Evolutionary conservation across 2,329 filamentous ascomycete species (phyloP).

Genomic region (Monilinia fructicola): DNA sequence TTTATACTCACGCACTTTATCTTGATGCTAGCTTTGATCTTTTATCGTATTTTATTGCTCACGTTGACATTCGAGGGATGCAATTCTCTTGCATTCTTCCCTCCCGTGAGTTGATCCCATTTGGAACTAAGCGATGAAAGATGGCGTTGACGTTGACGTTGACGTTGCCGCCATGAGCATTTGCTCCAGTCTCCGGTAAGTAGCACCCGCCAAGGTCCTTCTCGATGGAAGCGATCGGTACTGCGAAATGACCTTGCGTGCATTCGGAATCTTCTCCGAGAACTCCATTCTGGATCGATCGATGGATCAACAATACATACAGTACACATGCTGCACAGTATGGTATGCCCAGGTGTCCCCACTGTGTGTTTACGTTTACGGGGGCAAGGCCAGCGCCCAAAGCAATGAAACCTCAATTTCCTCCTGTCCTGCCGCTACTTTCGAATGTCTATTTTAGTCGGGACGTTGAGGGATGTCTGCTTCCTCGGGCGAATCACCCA

Average conservation of each 20-base stretch:
- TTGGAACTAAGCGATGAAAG: background rate
- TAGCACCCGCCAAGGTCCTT: background rate
- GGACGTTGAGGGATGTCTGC: background rate
- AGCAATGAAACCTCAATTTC: no score
- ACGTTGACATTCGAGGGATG: background rate
- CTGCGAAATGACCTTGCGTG: background rate
- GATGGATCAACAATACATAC: background rate
- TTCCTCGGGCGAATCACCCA: background rate
- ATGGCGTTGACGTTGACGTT: no score
- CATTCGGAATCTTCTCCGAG: background rate
- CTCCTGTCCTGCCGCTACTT: background rate
- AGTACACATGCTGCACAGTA: no score
- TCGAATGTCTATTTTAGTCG: background rate
- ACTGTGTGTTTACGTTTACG: no score
- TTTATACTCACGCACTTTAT: background rate
- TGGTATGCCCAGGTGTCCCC: no score
- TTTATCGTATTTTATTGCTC: background rate
- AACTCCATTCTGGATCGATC: slow-evolving; percentile 2
- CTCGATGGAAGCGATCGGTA: background rate
- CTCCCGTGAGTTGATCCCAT: background rate
- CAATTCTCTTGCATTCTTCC: background rate
- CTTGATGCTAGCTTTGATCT: background rate
- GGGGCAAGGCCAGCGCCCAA: no score
- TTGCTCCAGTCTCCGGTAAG: no score
- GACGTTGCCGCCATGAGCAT: background rate